Base-by-base conservation (phyloP, 2,329 filamentous ascomycete species). In the Fusarium sp. region DNA sequence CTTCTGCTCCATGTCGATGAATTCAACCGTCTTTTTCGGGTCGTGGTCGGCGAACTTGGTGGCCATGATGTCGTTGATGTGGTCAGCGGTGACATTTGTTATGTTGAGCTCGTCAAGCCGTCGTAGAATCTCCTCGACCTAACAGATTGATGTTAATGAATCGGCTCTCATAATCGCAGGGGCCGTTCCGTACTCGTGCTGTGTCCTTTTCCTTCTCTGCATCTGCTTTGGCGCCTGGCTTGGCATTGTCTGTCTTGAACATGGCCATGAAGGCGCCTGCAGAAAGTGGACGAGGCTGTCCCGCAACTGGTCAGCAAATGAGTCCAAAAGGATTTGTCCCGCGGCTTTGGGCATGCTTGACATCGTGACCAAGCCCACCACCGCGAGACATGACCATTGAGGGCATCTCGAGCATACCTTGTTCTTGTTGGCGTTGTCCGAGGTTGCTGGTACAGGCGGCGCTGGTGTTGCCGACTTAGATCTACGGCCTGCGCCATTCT, bases 1-100 rank as follows among this genome's bases (percentile, higher is more conserved):
- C 76, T 95, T 92, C 78, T 96, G 92, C 73, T 97, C 91, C 27
- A 98, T 86, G 47, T 93, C 84, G 58, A 98, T 87, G 69, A 98
- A 87, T 62, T 95, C 91, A 77, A 94, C 91, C 4, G 95, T 93
- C 78, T 91, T 92, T 59, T 94, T 91, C 22, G 90, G 83, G 80
- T 97, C 91, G 60, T 93, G 91, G 29, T 90, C 87, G 35, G 92
- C 90, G 79, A 91, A 92, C 42, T 88, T 86, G 18, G 90, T 91
- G 57, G 87, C 91, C 85, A 85, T 89, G 82, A 85, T 86, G 73
- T 87, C 86, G 68, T 82, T 85, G 50, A 91, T 84, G 68, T 89
- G 85, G 62, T 97, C 94, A 52, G 88, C 84, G 68, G 83, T 82
- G 20, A 90, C 82, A 63, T 84, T 81, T 54, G 85, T 83, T 66